phyloP scores from a whole-genome alignment of 805 yeast species.

The Monosporozyma servazzii region DNA sequence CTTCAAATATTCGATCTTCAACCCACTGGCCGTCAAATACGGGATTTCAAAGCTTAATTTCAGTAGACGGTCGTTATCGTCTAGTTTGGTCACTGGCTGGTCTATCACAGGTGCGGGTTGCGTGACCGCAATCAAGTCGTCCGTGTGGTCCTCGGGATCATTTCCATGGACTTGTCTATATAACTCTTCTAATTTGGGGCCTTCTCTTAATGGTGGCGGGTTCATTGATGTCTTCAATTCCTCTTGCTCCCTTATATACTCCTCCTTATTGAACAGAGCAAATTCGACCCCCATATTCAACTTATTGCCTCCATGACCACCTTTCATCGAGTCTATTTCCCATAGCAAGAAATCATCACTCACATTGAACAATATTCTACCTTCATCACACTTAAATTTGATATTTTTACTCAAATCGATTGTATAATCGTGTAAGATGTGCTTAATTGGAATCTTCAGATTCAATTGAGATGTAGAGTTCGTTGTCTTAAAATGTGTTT shows the following conservation, averaged over 20 bases:
- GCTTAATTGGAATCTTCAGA: constrained; percentile 24
- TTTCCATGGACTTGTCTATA: constrained; percentile 23
- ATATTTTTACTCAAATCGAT: constrained; percentile 43
- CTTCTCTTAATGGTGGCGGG: constrained; percentile 30
- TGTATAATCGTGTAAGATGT: constrained; percentile 30
- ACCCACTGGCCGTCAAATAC: constrained; percentile 53
- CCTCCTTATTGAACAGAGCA: constrained; percentile 26
- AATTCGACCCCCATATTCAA: constrained; percentile 48
- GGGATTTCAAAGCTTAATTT: constrained; percentile 56
- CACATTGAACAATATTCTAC: constrained; percentile 61
- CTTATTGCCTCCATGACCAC: constrained; percentile 43
- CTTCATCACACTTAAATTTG: constrained; percentile 61
- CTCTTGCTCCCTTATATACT: constrained; percentile 16
- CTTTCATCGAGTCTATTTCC: constrained; percentile 55
- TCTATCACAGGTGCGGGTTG: not conserved
- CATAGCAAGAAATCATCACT: constrained; percentile 64
- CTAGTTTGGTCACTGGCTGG: not conserved
- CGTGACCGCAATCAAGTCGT: not conserved
- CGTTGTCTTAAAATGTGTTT: constrained; percentile 30
- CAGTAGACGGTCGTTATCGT: constrained; percentile 20
- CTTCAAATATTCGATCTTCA: constrained; percentile 56
- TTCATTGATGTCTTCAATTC: constrained; percentile 27
- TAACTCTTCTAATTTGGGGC: constrained; percentile 28
- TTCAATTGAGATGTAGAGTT: constrained; percentile 28
- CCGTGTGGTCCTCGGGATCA: constrained; percentile 6